Base-by-base conservation (phyloP, 805 yeast species). In the Candida yuanshanica region DNA sequence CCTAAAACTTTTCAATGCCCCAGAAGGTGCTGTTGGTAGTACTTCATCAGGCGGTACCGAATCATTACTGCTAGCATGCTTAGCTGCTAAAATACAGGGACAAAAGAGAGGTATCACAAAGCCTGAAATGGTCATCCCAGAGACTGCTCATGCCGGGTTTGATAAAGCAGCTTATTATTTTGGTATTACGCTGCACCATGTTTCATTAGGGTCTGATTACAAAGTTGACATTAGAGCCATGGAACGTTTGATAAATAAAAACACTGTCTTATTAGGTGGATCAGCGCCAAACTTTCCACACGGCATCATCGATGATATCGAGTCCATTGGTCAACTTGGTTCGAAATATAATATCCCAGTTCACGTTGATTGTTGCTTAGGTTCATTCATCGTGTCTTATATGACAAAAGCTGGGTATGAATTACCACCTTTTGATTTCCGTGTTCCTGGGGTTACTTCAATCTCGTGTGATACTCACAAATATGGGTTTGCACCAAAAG, bases 381-480 rank as follows among this genome's bases (percentile, higher is more conserved):
- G 99, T 2, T 90, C 97, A 0, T 91, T 93, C 55, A 74, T 91
- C 32, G 85, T 88, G 33, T 80, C 96, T 2, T 88, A 83, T 55
- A 74, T 85, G 66, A 79, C 77, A 44, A 75, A 75, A 43, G 75
- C 88, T 3, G 84, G 84, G 3, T 69, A 50, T 20, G 65, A 62
- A 25, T 38, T 68, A 7, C 66, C 69, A 26, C 56, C 65, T 11
- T 90, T 91, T 64, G 98, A 93, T 60, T 91, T 91, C 65, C 68
- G 91, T 49, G 71, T 88, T 2, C 83, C 87, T 1, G 93, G 93
- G 24, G 98, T 93, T n/a, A 93, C 98, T 1, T 89, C 97, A 3
- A 91, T 91, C 43, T 86, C 96, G n/a, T 93, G 98, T 65, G 99
- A 91, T 60, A 91, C 99, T n/a, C 99, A 91, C 69, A 91, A 91